These are phyloP conservation scores for Penicillium sp. DNA, from an alignment of 2,329 filamentous ascomycete species.

Conservation along the genomic window DNA sequence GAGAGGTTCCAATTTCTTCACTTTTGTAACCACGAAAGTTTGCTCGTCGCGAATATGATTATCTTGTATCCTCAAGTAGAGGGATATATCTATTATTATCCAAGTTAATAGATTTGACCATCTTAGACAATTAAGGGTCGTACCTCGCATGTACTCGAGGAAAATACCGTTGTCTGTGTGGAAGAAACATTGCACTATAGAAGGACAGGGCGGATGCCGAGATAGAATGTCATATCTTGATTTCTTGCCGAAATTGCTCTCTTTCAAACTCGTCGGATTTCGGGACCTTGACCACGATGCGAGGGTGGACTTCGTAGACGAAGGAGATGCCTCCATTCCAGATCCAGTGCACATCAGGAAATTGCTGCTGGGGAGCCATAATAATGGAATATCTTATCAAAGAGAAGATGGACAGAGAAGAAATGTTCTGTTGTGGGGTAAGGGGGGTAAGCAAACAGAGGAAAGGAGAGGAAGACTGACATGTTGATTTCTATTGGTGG, in stretches of 20 bases:
- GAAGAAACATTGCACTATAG: slow-evolving; percentile 24
- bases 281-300: slow-evolving; percentile 26
- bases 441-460: too few species aligned
- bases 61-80: slow-evolving; percentile 24
- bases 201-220: slow-evolving; percentile 19
- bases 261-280: slow-evolving; percentile 22
- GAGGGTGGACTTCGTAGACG: slow-evolving; percentile 27
- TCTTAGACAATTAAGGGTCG: slow-evolving; percentile 3
- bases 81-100: background rate
- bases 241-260: slow-evolving; percentile 23
- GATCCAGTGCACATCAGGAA: slow-evolving; percentile 18
- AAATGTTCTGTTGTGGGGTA: too few species aligned
- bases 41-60: slow-evolving; percentile 23
- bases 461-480: too few species aligned
- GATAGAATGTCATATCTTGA: slow-evolving; percentile 24
- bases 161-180: slow-evolving; percentile 23
- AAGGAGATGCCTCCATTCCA: slow-evolving; percentile 23
- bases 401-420: too few species aligned
- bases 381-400: too few species aligned
- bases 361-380: background rate
- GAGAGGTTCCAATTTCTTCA: slow-evolving; percentile 26
- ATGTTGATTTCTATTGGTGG: too few species aligned
- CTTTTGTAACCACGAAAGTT: slow-evolving; percentile 21
- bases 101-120: too few species aligned
- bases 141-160: slow-evolving; percentile 29